Conservation (phyloP, 495 filamentous ascomycete species). For the Apiosordaria backusii region DNA sequence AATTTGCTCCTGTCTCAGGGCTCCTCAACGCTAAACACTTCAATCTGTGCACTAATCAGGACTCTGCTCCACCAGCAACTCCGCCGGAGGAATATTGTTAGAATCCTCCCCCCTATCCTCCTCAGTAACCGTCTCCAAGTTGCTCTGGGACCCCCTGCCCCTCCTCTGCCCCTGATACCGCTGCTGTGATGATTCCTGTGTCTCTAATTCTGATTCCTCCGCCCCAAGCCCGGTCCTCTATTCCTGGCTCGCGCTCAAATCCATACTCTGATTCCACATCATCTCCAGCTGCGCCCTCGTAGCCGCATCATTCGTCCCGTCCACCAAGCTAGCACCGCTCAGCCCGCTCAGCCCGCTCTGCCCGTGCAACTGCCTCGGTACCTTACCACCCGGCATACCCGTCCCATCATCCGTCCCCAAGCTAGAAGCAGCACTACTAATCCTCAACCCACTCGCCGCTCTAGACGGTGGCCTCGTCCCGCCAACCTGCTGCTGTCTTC, state of each 20-base stretch:
- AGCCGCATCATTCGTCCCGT: constrained; percentile 42
- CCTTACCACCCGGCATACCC: constrained; percentile 31
- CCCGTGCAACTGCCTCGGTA: no score
- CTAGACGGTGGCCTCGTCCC: background rate
- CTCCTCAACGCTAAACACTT: no score
- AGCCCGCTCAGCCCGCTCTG: constrained; percentile 26
- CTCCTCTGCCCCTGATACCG: background rate
- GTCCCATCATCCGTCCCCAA: constrained; percentile 1
- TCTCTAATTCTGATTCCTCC: background rate
- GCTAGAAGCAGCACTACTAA: background rate
- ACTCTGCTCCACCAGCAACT: background rate
- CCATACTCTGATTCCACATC: constrained; percentile 54
- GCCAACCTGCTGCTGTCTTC: constrained; percentile 10
- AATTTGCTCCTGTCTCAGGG: background rate
- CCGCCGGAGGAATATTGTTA: background rate
- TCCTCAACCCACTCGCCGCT: background rate
- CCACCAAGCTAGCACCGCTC: constrained; percentile 42
- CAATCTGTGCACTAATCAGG: no score
- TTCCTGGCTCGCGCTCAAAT: constrained; percentile 50
- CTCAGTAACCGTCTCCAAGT: background rate
- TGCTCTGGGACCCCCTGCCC: background rate
- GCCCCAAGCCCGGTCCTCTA: constrained; percentile 23
- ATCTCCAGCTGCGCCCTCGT: constrained; percentile 46
- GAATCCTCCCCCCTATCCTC: background rate
- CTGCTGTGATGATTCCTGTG: background rate